Percentiles rank a stretch among this genome's conserved stretches.
These are phyloP conservation scores for Blastocladiella britannica DNA, from an alignment of 192 early-diverging fungal genomes.

Conservation along the genomic window DNA sequence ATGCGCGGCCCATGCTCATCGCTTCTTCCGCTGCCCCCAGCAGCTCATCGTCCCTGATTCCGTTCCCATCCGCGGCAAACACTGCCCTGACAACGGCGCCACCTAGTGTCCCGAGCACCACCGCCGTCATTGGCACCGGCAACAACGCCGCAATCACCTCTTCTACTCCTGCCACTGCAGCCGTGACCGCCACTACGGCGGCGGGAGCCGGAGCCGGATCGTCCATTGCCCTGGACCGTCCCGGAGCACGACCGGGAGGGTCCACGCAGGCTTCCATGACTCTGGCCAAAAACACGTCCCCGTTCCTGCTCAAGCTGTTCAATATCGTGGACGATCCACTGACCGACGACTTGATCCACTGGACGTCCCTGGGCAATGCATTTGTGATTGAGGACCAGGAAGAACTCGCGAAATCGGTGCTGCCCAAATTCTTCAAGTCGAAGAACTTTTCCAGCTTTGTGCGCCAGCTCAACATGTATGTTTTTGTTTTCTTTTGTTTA, in stretches of 20 bases:
- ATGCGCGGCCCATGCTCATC: too few species aligned
- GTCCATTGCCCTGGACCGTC: background rate
- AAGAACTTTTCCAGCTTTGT: constrained; percentile 39
- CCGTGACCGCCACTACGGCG: background rate
- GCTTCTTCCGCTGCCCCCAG: too few species aligned
- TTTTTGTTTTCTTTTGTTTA: too few species aligned
- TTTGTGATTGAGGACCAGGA: constrained; percentile 49
- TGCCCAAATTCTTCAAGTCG: constrained; percentile 41
- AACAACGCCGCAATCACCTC: too few species aligned
- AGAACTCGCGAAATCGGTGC: constrained; percentile 28
- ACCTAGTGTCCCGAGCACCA: background rate
- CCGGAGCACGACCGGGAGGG: background rate
- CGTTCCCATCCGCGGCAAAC: too few species aligned
- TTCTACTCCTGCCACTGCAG: background rate
- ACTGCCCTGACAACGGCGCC: too few species aligned
- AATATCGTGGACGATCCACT: constrained; percentile 78
- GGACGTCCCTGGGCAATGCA: constrained; percentile 69
- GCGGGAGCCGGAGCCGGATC: background rate
- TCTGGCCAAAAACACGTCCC: constrained; percentile 18
- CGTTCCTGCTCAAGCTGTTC: constrained; percentile 85
- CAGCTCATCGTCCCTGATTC: too few species aligned
- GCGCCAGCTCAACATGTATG: constrained; percentile 36
- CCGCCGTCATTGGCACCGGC: background rate
- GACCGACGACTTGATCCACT: constrained; percentile 71
- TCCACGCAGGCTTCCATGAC: background rate